phyloP scores from a whole-genome alignment of 371 early-diverging fungal species.

The Mortierella sp. region DNA sequence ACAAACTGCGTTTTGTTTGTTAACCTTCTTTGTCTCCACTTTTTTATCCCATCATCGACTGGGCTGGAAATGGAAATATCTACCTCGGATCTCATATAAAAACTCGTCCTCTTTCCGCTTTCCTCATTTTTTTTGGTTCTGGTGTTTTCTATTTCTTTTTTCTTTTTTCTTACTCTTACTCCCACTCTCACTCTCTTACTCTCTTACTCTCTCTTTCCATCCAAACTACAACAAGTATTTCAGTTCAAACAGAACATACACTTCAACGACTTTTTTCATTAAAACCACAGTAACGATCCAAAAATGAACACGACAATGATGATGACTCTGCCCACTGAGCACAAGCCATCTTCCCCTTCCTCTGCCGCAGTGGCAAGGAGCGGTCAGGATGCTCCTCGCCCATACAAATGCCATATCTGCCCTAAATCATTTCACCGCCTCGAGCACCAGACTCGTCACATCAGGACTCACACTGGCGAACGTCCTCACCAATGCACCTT shows the following conservation, averaged over 20 bases:
- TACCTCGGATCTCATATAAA: conserved; percentile 13
- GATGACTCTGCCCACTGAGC: conserved; percentile 29
- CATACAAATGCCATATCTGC: conserved; percentile 76
- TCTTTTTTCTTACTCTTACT: conserved; percentile 3
- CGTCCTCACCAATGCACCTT: conserved; percentile 88
- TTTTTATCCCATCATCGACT: conserved; percentile 30
- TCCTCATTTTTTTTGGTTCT: conserved; percentile 13
- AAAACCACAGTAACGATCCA: not conserved
- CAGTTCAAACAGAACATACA: too few relatives aligned
- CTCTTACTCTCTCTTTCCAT: not conserved
- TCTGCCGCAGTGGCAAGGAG: conserved; percentile 33
- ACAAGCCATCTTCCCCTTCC: conserved; percentile 12
- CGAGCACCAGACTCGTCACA: conserved; percentile 89
- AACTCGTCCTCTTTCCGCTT: conserved; percentile 13
- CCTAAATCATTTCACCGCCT: conserved; percentile 76
- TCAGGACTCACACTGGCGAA: conserved; percentile 94
- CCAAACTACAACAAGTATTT: not conserved
- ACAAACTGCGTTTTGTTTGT: conserved; percentile 9
- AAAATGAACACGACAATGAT: conserved; percentile 33
- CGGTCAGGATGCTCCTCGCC: conserved; percentile 67
- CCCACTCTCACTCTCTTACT: conserved; percentile 8
- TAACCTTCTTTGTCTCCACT: conserved; percentile 56
- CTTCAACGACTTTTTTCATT: not conserved
- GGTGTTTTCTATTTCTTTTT: conserved; percentile 6
- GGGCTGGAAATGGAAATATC: conserved; percentile 17